A percentile compares a stretch with the other conserved stretches of the same genome.
phyloP scores from a whole-genome alignment of 257 asterid genomes.

The Fraxinus americana region DNA sequence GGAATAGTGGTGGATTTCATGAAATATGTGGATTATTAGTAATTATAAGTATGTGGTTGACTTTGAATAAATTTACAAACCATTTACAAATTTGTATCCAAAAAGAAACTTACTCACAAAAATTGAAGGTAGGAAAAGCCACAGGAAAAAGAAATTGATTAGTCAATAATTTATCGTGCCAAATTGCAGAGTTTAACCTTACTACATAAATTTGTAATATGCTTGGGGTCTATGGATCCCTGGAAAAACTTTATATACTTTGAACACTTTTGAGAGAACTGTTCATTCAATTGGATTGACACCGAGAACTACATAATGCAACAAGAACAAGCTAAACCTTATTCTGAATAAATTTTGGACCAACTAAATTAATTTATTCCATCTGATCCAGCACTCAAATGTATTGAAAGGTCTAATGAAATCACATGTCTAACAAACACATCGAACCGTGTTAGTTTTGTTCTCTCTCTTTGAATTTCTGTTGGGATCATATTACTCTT shows the following conservation, averaged over 20 bases:
- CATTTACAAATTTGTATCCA: too few relatives aligned
- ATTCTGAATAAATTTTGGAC: neutral
- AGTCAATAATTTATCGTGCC: neutral
- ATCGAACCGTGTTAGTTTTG: neutral
- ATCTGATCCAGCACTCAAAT: neutral
- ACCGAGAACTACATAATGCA: neutral
- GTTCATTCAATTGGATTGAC: neutral
- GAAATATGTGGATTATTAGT: too few relatives aligned
- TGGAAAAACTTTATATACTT: neutral
- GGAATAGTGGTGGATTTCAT: too few relatives aligned
- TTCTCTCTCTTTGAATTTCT: neutral
- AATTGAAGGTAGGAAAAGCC: slow-evolving; percentile 8
- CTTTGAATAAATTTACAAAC: too few relatives aligned
- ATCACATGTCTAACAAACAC: neutral
- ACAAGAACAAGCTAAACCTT: neutral
- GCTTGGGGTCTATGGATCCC: neutral
- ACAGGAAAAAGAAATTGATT: neutral
- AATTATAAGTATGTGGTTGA: too few relatives aligned
- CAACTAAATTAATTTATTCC: neutral
- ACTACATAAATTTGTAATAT: neutral
- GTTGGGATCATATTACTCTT: neutral
- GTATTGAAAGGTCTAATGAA: neutral
- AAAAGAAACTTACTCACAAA: neutral
- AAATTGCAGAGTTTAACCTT: neutral
- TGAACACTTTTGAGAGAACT: neutral